These are phyloP conservation scores for Trametes gibbosa DNA, from an alignment of 768 basidiomycete genomes.

Conservation along the genomic window DNA sequence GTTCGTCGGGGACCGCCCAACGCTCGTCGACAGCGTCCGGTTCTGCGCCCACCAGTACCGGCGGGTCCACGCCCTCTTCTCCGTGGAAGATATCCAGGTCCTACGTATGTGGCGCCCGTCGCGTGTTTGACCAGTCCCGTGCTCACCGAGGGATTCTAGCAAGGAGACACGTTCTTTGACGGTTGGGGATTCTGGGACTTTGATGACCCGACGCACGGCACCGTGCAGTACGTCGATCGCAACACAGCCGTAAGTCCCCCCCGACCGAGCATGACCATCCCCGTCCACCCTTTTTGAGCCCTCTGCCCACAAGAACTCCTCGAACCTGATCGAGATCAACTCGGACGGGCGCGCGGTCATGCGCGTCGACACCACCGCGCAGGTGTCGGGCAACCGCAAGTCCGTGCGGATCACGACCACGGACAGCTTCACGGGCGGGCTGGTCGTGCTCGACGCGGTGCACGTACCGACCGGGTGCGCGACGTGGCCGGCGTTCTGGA, in stretches of 20 bases:
- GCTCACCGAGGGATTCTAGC: slow-evolving; percentile 31
- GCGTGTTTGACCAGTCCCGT: background rate
- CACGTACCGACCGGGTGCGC: slow-evolving; percentile 93
- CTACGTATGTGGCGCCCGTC: slow-evolving; percentile 44
- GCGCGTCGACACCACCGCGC: slow-evolving; percentile 82
- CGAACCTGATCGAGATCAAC: slow-evolving; percentile 66
- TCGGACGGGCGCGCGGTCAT: slow-evolving; percentile 75
- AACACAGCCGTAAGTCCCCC: slow-evolving; percentile 54
- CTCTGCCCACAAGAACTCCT: slow-evolving; percentile 39
- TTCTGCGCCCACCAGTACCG: slow-evolving; percentile 11
- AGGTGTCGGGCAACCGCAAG: slow-evolving; percentile 60
- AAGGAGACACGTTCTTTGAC: slow-evolving; percentile 75
- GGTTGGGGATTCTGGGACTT: slow-evolving; percentile 73
- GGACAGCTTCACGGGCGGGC: slow-evolving; percentile 55
- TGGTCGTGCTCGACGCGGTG: slow-evolving; percentile 79
- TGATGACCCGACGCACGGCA: slow-evolving; percentile 76
- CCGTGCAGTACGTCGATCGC: slow-evolving; percentile 66
- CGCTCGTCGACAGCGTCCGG: slow-evolving; percentile 14
- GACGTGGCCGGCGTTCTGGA: slow-evolving; percentile 66
- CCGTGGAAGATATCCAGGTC: slow-evolving; percentile 50
- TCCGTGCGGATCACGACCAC: slow-evolving; percentile 77
- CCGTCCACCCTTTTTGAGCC: background rate
- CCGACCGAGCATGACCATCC: background rate
- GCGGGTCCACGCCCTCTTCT: slow-evolving; percentile 16
- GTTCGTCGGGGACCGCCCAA: slow-evolving; percentile 16